A percentile compares a stretch with the other conserved stretches of the same genome.
phyloP scores from a whole-genome alignment of 2,329 filamentous ascomycete genomes.

The Nannizziopsis barbatae region DNA sequence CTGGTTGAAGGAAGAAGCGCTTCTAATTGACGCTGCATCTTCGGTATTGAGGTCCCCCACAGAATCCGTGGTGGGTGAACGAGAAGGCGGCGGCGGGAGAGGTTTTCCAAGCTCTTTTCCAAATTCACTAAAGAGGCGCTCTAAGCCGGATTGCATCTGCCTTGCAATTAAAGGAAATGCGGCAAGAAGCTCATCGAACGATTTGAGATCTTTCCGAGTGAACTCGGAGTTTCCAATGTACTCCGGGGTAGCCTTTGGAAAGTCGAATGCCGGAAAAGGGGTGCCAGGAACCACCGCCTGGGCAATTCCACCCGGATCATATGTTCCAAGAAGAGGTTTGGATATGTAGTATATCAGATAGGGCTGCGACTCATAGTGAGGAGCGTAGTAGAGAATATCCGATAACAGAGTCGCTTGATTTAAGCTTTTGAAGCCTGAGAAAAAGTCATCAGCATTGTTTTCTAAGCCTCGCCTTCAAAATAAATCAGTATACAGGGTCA shows the following conservation, averaged over 20 bases:
- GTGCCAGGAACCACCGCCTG: slow-evolving; percentile 48
- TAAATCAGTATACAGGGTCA: background rate
- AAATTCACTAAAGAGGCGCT: slow-evolving; percentile 84
- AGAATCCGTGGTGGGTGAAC: slow-evolving; percentile 44
- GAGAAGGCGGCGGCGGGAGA: slow-evolving; percentile 57
- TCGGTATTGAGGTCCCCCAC: slow-evolving; percentile 37
- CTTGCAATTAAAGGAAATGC: slow-evolving; percentile 91
- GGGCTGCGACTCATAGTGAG: slow-evolving; percentile 77
- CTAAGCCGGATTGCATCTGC: slow-evolving; percentile 88
- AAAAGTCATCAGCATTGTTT: slow-evolving; percentile 7
- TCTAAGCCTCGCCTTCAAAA: background rate
- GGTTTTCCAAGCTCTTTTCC: slow-evolving; percentile 74
- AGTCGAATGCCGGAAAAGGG: slow-evolving; percentile 20
- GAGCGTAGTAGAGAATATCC: slow-evolving; percentile 79
- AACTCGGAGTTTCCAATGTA: slow-evolving; percentile 29
- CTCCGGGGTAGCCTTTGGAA: slow-evolving; percentile 19
- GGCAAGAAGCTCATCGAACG: slow-evolving; percentile 77
- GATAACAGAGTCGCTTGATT: slow-evolving; percentile 78
- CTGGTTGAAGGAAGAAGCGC: slow-evolving; percentile 20
- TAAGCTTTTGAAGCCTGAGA: slow-evolving; percentile 73
- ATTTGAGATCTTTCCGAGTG: slow-evolving; percentile 80
- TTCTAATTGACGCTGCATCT: slow-evolving; percentile 27
- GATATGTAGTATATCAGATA: slow-evolving; percentile 98
- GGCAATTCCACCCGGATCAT: slow-evolving; percentile 62
- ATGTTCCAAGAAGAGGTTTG: slow-evolving; percentile 69